Evolutionary conservation across 1,284 basidiomycete species (phyloP).

Genomic region (Mycocalia duriaeana): DNA sequence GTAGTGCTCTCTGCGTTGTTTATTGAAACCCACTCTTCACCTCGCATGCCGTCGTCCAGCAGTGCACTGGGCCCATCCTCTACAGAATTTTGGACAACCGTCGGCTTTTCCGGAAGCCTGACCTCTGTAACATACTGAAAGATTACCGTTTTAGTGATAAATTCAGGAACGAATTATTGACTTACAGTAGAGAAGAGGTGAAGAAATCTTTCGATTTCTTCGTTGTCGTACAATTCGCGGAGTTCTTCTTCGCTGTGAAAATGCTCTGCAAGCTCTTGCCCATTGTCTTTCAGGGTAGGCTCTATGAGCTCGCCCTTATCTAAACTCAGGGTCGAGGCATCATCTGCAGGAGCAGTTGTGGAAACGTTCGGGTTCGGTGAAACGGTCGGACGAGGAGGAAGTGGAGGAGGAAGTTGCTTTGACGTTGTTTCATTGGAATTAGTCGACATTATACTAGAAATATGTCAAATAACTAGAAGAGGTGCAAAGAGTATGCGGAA

Average conservation of each 20-base stretch:
- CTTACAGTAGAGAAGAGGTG: constrained; percentile 52
- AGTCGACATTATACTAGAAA: no score
- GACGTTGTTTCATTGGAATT: no score
- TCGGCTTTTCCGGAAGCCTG: constrained; percentile 25
- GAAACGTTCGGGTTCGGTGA: neutral
- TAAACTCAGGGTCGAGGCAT: neutral
- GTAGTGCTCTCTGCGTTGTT: no score
- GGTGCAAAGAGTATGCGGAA: no score
- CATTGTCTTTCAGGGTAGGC: constrained; percentile 8
- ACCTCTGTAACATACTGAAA: constrained; percentile 59
- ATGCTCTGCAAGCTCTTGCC: constrained; percentile 27
- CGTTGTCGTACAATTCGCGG: constrained; percentile 53
- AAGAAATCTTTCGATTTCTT: constrained; percentile 58
- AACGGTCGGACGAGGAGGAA: neutral
- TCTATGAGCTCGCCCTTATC: neutral
- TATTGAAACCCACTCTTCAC: no score
- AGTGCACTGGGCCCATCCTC: no score
- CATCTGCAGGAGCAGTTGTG: neutral
- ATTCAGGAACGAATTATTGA: constrained; percentile 3
- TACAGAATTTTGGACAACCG: neutral
- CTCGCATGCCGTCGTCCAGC: no score
- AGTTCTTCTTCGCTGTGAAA: no score
- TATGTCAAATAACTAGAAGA: no score
- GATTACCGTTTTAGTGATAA: neutral
- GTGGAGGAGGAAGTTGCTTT: neutral